phyloP scores from a whole-genome alignment of 768 basidiomycete genomes.

The Mrakia gelida region DNA sequence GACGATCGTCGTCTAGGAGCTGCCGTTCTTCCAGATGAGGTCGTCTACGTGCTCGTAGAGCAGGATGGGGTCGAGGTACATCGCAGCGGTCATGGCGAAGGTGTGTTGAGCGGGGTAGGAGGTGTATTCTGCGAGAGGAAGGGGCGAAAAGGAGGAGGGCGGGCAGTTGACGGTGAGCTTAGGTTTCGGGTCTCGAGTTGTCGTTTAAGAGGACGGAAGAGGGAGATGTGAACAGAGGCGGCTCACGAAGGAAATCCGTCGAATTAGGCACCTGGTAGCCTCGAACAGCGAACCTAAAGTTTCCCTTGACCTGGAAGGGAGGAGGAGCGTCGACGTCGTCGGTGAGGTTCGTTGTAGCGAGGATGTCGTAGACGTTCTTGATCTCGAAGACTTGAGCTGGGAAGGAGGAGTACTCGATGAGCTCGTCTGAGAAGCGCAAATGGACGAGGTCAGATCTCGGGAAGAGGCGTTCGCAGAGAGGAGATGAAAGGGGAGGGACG shows the following conservation, averaged over 20 bases:
- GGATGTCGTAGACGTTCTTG: not conserved
- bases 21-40: not conserved
- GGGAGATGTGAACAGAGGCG: no score
- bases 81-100: not conserved
- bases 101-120: not conserved
- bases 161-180: no score
- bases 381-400: not conserved
- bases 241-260: not conserved
- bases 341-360: not conserved
- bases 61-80: not conserved
- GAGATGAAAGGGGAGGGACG: no score
- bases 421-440: not conserved
- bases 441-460: no score
- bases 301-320: not conserved
- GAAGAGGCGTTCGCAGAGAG: no score
- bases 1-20: no score
- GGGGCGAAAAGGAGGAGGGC: no score
- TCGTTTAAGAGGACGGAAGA: not conserved
- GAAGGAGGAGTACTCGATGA: not conserved
- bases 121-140: not conserved
- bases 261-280: not conserved
- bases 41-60: not conserved
- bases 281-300: not conserved
- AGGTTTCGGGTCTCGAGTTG: no score
- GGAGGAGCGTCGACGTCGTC: not conserved